These are phyloP conservation scores for Neonectria magnoliae DNA, from an alignment of 2,329 filamentous ascomycete species.

Conservation along the genomic window DNA sequence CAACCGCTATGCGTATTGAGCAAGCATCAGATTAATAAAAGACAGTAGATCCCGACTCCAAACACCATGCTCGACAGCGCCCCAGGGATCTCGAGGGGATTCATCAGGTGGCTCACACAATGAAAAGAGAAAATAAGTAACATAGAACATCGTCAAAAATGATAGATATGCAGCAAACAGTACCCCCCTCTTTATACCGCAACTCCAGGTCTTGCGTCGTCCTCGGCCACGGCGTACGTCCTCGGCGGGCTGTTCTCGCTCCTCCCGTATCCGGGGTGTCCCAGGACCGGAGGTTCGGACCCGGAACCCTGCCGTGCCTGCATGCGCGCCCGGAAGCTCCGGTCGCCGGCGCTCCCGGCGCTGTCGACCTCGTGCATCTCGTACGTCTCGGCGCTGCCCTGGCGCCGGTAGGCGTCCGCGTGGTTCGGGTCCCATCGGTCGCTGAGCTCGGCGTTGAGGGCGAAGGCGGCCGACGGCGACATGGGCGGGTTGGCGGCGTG, in stretches of 20 bases:
- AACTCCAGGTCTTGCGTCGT: neutral
- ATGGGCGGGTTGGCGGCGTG: slow-evolving; percentile 8
- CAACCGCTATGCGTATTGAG: neutral
- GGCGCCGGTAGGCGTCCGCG: neutral
- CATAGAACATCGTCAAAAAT: neutral
- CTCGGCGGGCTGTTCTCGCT: slow-evolving; percentile 8
- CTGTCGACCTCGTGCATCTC: slow-evolving; percentile 13
- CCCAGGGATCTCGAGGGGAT: slow-evolving; percentile 2
- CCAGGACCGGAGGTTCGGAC: slow-evolving; percentile 1
- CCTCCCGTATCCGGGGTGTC: neutral
- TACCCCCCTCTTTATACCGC: neutral
- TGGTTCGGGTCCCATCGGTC: slow-evolving; percentile 9
- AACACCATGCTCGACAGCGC: neutral
- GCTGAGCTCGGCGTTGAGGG: slow-evolving; percentile 13
- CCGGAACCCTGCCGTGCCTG: neutral
- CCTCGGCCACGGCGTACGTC: neutral
- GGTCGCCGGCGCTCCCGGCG: slow-evolving; percentile 4
- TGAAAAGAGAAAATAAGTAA: neutral
- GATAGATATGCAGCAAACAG: neutral
- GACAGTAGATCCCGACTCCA: neutral
- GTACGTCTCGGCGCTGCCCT: slow-evolving; percentile 6
- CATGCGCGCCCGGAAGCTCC: slow-evolving; percentile 10
- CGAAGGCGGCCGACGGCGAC: slow-evolving; percentile 2
- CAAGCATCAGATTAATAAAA: neutral
- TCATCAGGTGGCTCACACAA: neutral